Percentiles rank a stretch among this genome's conserved stretches.
Evolutionary conservation across 352 stramenopile species (phyloP).

Genomic region (Peronospora belbahrii): DNA sequence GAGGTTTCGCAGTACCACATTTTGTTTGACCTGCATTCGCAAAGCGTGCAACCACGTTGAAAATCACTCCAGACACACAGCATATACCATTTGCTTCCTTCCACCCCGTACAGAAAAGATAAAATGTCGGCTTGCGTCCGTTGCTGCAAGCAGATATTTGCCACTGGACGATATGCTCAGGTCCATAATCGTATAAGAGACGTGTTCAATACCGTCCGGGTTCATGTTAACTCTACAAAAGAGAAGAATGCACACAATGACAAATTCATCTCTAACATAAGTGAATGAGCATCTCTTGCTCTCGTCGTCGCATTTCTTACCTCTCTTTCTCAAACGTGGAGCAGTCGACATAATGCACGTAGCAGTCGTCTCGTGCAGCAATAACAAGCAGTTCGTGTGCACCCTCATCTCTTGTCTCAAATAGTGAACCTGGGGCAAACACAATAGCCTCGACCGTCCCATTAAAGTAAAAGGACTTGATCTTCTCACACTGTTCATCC

Average conservation of each 20-base stretch:
- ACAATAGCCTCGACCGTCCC: constrained; percentile 57
- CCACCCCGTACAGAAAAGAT: constrained; percentile 49
- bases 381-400: constrained; percentile 45
- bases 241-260: background rate
- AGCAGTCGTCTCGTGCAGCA: constrained; percentile 74
- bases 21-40: constrained; percentile 44
- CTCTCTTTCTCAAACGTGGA: constrained; percentile 71
- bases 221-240: constrained; percentile 77
- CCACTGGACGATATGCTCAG: constrained; percentile 57
- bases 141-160: constrained; percentile 76
- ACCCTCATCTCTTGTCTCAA: background rate
- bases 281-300: background rate
- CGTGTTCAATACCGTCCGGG: constrained; percentile 75
- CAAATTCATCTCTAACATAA: background rate
- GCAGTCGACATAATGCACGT: constrained; percentile 79
- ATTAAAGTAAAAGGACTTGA: constrained; percentile 85
- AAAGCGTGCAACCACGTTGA: background rate
- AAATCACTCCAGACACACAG: background rate
- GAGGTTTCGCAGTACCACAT: constrained; percentile 62
- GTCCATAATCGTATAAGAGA: constrained; percentile 86
- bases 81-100: background rate
- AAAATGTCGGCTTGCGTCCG: constrained; percentile 76
- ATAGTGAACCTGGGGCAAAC: constrained; percentile 35
- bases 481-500: constrained; percentile 35
- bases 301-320: no score